A percentile compares a stretch with the other conserved stretches of the same genome.
These are phyloP conservation scores for Escovopsis sp. DNA, from an alignment of 2,329 filamentous ascomycete genomes.

Conservation along the genomic window DNA sequence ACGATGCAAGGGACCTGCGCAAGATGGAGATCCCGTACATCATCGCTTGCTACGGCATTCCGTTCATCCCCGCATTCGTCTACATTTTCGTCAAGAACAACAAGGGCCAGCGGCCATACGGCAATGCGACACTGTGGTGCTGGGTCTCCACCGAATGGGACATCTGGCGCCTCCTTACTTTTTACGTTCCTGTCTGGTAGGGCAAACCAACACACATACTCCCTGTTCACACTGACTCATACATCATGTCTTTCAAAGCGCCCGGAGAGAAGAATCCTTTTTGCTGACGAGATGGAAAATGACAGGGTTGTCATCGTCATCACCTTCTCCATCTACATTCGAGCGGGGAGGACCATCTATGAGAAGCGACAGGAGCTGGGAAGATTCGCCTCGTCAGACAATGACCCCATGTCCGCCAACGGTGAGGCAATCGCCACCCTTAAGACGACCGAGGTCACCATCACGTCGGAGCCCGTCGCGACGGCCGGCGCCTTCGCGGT, in stretches of 20 bases:
- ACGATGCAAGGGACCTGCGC: conserved; percentile 46
- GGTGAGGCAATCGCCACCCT: conserved; percentile 30
- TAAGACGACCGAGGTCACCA: conserved; percentile 49
- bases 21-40: conserved; percentile 58
- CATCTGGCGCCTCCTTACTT: conserved; percentile 55
- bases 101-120: conserved; percentile 46
- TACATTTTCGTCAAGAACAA: conserved; percentile 48
- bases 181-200: conserved; percentile 60
- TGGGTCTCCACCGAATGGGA: conserved; percentile 58
- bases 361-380: conserved; percentile 47
- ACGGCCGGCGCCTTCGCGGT: conserved; percentile 10
- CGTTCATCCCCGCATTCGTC: conserved; percentile 50
- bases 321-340: conserved; percentile 50
- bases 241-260: no score
- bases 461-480: conserved; percentile 34
- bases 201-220: no score
- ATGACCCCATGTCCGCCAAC: conserved; percentile 23
- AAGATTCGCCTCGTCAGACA: conserved; percentile 34
- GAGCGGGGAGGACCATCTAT: conserved; percentile 52
- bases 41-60: conserved; percentile 54
- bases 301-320: conserved; percentile 42
- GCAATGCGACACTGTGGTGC: conserved; percentile 66
- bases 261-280: no score
- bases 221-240: no score
- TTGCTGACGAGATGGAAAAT: neutral